These are phyloP conservation scores for Chaetomiaceae sp. DNA, from an alignment of 2,329 filamentous ascomycete species.

Conservation along the genomic window DNA sequence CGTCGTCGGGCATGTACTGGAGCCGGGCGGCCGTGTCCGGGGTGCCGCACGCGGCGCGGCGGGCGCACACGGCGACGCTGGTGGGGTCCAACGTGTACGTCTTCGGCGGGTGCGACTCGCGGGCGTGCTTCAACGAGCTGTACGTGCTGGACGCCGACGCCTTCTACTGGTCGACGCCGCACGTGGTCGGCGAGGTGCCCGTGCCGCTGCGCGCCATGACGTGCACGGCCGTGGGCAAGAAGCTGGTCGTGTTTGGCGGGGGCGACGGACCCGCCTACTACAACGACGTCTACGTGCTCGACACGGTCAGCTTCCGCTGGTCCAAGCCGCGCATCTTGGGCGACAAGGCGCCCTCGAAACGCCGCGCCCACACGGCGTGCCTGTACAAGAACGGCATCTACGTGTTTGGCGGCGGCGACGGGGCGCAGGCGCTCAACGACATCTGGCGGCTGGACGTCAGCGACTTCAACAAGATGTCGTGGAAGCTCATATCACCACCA, in stretches of 20 bases:
- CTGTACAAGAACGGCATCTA: constrained; percentile 68
- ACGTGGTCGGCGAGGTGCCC: constrained; percentile 60
- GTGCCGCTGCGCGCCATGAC: constrained; percentile 66
- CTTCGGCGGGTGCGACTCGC: constrained; percentile 64
- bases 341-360: constrained; percentile 54
- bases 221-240: constrained; percentile 66
- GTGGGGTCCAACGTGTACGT: constrained; percentile 64
- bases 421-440: constrained; percentile 65
- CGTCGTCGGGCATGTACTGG: constrained; percentile 70
- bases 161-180: constrained; percentile 65
- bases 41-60: constrained; percentile 54
- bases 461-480: constrained; percentile 63
- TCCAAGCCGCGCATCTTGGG: constrained; percentile 57
- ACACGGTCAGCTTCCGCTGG: constrained; percentile 66
- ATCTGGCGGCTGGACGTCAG: constrained; percentile 68
- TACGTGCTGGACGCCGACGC: constrained; percentile 67
- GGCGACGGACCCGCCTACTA: constrained; percentile 68
- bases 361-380: constrained; percentile 66
- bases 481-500: constrained; percentile 57
- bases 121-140: constrained; percentile 64
- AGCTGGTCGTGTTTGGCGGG: constrained; percentile 65
- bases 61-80: constrained; percentile 63
- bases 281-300: constrained; percentile 68
- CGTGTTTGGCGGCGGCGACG: constrained; percentile 67
- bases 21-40: constrained; percentile 62